Percentiles rank a stretch among this genome's conserved stretches.
These are phyloP conservation scores for Penicillium sp. DNA, from an alignment of 2,329 filamentous ascomycete species.

Conservation along the genomic window DNA sequence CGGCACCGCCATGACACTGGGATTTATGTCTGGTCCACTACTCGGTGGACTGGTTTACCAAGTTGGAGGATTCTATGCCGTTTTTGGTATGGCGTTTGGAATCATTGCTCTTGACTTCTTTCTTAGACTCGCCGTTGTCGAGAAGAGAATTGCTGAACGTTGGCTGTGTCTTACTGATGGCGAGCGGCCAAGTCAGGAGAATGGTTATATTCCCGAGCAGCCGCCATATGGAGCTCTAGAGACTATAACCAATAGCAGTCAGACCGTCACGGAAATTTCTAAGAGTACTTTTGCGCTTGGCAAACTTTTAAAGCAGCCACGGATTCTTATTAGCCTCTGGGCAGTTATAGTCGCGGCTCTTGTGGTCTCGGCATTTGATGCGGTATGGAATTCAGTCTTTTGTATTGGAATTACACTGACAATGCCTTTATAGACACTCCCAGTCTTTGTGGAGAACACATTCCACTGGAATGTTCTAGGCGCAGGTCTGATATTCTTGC, in stretches of 20 bases:
- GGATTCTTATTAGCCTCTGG: slow-evolving; percentile 57
- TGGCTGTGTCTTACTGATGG: slow-evolving; percentile 14
- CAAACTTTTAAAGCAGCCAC: slow-evolving; percentile 36
- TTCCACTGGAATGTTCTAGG: slow-evolving; percentile 58
- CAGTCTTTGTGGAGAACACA: slow-evolving; percentile 53
- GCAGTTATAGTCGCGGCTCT: slow-evolving; percentile 52
- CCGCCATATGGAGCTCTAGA: slow-evolving; percentile 7
- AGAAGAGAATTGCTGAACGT: slow-evolving; percentile 55
- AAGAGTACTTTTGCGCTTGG: slow-evolving; percentile 8
- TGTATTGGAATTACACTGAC: slow-evolving; percentile 13
- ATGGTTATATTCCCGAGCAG: slow-evolving; percentile 13
- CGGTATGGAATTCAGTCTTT: slow-evolving; percentile 8
- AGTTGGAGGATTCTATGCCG: slow-evolving; percentile 56
- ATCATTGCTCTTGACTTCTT: slow-evolving; percentile 59
- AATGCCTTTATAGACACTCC: slow-evolving; percentile 35
- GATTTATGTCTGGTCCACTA: slow-evolving; percentile 56
- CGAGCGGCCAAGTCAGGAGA: slow-evolving; percentile 1
- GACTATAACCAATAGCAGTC: slow-evolving; percentile 24
- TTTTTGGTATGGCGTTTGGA: slow-evolving; percentile 57
- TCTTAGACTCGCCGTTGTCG: slow-evolving; percentile 59
- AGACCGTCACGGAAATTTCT: background rate
- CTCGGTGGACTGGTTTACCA: slow-evolving; percentile 61
- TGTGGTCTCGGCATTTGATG: slow-evolving; percentile 54
- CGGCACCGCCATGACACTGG: slow-evolving; percentile 56
- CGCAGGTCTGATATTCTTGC: slow-evolving; percentile 58